Conservation (phyloP, 768 basidiomycete genomes). For the Termitomyces sp. region DNA sequence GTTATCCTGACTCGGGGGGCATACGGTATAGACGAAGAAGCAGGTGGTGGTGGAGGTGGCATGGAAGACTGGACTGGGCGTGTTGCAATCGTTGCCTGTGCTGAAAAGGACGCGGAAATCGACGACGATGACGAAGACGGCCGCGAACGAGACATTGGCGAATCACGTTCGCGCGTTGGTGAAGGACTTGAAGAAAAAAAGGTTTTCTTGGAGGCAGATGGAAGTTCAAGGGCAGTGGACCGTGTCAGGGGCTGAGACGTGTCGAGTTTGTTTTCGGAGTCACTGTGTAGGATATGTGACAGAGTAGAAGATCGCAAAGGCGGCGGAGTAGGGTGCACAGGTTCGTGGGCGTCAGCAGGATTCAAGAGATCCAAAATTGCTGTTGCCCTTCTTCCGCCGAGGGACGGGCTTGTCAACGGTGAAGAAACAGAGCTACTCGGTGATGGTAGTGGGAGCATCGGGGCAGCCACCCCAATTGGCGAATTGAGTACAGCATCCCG, state of each 20-base stretch:
- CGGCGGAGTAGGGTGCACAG: conserved; percentile 21
- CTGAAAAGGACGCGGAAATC: conserved; percentile 14
- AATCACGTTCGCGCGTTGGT: conserved; percentile 22
- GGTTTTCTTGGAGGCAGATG: conserved; percentile 14
- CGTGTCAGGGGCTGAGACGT: conserved; percentile 24
- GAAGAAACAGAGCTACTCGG: conserved; percentile 25
- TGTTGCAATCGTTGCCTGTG: conserved; percentile 4
- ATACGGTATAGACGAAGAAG: conserved; percentile 47
- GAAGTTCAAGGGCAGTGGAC: conserved; percentile 11
- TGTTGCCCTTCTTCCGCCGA: conserved; percentile 60
- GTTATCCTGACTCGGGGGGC: conserved; percentile 59
- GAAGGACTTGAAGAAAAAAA: conserved; percentile 20
- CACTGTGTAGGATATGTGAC: conserved; percentile 34
- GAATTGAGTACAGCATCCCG: conserved; percentile 83
- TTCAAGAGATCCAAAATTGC: conserved; percentile 77
- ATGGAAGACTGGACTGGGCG: conserved; percentile 18
- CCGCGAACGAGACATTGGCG: conserved; percentile 23
- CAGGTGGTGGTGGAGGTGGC: conserved; percentile 26
- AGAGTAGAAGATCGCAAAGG: conserved; percentile 37
- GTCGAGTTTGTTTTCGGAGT: conserved; percentile 27
- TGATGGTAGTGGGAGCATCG: conserved; percentile 18
- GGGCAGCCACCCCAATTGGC: conserved; percentile 45
- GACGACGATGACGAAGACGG: conserved; percentile 35
- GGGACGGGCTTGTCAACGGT: conserved; percentile 38
- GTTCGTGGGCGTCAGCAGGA: conserved; percentile 41